These are phyloP conservation scores for Ailanthus altissimus DNA, from an alignment of 345 rosid species.

Conservation along the genomic window DNA sequence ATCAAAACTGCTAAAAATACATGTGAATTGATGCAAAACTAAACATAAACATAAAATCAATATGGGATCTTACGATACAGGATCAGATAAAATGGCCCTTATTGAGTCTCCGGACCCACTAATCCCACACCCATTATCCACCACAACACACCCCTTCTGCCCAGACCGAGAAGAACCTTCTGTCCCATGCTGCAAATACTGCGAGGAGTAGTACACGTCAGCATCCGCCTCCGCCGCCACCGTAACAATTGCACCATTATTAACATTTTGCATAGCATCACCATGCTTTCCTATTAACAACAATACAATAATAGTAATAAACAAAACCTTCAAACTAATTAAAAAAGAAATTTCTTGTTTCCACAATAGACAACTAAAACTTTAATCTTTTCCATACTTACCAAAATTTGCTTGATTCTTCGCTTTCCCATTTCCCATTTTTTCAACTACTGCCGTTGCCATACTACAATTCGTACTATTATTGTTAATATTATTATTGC, in stretches of 20 bases:
- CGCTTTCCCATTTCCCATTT: slow-evolving; percentile 45
- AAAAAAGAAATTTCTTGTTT: background rate
- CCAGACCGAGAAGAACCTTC: slow-evolving; percentile 49
- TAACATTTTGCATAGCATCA: slow-evolving; percentile 35
- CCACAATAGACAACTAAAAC: slow-evolving; percentile 4
- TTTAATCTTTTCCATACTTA: slow-evolving; percentile 12
- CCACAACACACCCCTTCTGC: slow-evolving; percentile 55
- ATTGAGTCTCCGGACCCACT: slow-evolving; percentile 80
- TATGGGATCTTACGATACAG: slow-evolving; percentile 64
- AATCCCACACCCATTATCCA: slow-evolving; percentile 58
- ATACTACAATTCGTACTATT: slow-evolving; percentile 12
- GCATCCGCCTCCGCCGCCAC: slow-evolving; percentile 55
- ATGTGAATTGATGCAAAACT: background rate
- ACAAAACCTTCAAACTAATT: background rate
- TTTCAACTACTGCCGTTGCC: slow-evolving; percentile 20
- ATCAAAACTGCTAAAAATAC: background rate
- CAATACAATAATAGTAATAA: background rate
- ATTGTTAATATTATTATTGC: slow-evolving; percentile 21
- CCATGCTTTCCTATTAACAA: slow-evolving; percentile 39
- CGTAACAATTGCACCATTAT: slow-evolving; percentile 32
- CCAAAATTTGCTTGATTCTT: slow-evolving; percentile 35
- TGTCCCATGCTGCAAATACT: slow-evolving; percentile 42
- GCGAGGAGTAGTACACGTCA: slow-evolving; percentile 57
- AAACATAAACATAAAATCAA: background rate
- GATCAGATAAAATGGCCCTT: slow-evolving; percentile 72